Conservation (phyloP, 2,329 filamentous ascomycete genomes). For the Fonsecaea erecta region DNA sequence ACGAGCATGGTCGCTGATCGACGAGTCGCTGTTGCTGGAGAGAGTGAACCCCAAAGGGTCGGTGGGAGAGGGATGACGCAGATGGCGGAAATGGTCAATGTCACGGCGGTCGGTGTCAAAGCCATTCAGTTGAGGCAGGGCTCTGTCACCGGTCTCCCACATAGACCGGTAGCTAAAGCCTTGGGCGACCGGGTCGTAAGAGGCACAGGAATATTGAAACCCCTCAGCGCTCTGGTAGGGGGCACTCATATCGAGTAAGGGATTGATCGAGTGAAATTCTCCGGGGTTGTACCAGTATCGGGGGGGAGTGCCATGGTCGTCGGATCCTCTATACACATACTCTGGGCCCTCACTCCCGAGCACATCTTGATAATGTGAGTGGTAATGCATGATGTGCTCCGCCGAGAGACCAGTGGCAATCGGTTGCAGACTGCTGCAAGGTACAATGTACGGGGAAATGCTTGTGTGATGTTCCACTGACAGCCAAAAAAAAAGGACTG, state of each 20-base stretch:
- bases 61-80: slow-evolving; percentile 30
- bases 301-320: slow-evolving; percentile 4
- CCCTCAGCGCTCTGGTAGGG: slow-evolving; percentile 2
- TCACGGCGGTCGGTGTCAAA: slow-evolving; percentile 10
- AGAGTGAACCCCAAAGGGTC: slow-evolving; percentile 23
- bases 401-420: background rate
- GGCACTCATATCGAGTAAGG: slow-evolving; percentile 16
- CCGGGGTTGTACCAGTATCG: slow-evolving; percentile 12
- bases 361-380: slow-evolving; percentile 20
- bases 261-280: slow-evolving; percentile 22
- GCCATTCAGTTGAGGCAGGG: slow-evolving; percentile 11
- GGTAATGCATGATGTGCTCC: slow-evolving; percentile 17
- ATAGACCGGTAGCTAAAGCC: slow-evolving; percentile 22
- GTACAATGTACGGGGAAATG: background rate
- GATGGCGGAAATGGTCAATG: slow-evolving; percentile 16
- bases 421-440: slow-evolving; percentile 2
- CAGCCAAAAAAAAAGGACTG: background rate
- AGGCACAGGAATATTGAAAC: slow-evolving; percentile 2
- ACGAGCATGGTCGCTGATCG: slow-evolving; percentile 28
- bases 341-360: slow-evolving; percentile 20
- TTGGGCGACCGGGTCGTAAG: slow-evolving; percentile 28
- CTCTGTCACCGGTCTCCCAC: background rate
- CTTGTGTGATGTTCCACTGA: slow-evolving; percentile 1
- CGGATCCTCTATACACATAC: slow-evolving; percentile 3
- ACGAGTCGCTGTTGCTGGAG: slow-evolving; percentile 27